Conservation (phyloP, 257 asterid species). For the Fraxinus cuspidata region DNA sequence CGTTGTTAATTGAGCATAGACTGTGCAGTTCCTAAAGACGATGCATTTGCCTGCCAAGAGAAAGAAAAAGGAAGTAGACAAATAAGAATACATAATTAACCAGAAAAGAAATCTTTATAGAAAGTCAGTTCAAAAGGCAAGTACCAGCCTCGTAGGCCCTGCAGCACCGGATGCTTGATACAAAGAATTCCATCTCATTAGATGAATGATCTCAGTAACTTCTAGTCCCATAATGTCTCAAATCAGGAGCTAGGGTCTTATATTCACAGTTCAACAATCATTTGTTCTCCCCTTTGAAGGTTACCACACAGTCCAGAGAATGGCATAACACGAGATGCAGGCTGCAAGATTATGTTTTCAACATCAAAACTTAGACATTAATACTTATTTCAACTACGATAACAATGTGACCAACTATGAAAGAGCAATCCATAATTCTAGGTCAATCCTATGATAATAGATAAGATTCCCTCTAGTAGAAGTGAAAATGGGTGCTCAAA, state of each 20-base stretch:
- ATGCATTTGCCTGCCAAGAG: background rate
- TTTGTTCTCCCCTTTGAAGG: too few relatives aligned
- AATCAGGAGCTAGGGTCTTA: background rate
- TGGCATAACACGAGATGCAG: background rate
- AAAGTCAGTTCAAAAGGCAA: background rate
- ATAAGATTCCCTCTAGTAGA: background rate
- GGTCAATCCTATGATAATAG: background rate
- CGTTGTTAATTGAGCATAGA: background rate
- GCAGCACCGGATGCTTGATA: background rate
- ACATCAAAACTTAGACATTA: background rate
- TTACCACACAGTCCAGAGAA: background rate
- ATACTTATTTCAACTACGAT: background rate
- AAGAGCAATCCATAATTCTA: background rate
- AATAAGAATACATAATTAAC: background rate
- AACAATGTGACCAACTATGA: background rate
- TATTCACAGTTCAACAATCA: background rate
- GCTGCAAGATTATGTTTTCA: background rate
- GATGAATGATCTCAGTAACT: background rate
- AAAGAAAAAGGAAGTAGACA: background rate
- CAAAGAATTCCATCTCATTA: background rate
- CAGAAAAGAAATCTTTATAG: background rate
- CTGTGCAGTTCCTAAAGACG: background rate
- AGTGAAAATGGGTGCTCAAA: background rate
- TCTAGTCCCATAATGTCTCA: background rate
- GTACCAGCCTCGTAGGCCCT: background rate